These are phyloP conservation scores for Kluyveromyces marxianus DNA, from an alignment of 1,139 yeast species.

Conservation along the genomic window DNA sequence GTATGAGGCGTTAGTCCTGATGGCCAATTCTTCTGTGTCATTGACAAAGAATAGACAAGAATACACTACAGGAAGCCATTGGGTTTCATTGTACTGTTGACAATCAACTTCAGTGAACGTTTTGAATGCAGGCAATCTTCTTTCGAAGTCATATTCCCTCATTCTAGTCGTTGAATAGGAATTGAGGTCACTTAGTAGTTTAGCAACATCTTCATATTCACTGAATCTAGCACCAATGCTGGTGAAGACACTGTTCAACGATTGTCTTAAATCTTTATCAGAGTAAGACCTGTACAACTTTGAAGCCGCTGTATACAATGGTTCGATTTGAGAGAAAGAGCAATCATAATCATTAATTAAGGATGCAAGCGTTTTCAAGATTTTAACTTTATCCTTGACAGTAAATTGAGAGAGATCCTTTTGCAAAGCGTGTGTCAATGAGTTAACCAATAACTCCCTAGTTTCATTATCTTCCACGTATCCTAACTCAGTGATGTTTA, in stretches of 20 bases:
- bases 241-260: conserved; percentile 51
- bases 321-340: conserved; percentile 44
- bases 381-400: conserved; percentile 46
- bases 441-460: conserved; percentile 45
- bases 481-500: conserved; percentile 52
- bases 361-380: conserved; percentile 51
- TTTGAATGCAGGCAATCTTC: conserved; percentile 61
- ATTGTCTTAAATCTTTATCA: conserved; percentile 54
- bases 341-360: conserved; percentile 50
- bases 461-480: conserved; percentile 53
- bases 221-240: conserved; percentile 50
- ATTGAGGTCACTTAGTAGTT: conserved; percentile 56
- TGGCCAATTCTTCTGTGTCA: conserved; percentile 72
- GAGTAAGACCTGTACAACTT: conserved; percentile 50
- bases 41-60: conserved; percentile 63
- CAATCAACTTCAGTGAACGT: conserved; percentile 52
- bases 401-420: conserved; percentile 53
- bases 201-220: conserved; percentile 40
- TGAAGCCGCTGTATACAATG: conserved; percentile 50
- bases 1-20: conserved; percentile 72
- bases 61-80: conserved; percentile 78
- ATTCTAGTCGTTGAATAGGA: conserved; percentile 56
- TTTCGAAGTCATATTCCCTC: conserved; percentile 74
- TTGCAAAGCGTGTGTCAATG: conserved; percentile 57
- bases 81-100: conserved; percentile 38